Base-by-base conservation (phyloP, 306 rosid species). In the Rosa lucieae region DNA sequence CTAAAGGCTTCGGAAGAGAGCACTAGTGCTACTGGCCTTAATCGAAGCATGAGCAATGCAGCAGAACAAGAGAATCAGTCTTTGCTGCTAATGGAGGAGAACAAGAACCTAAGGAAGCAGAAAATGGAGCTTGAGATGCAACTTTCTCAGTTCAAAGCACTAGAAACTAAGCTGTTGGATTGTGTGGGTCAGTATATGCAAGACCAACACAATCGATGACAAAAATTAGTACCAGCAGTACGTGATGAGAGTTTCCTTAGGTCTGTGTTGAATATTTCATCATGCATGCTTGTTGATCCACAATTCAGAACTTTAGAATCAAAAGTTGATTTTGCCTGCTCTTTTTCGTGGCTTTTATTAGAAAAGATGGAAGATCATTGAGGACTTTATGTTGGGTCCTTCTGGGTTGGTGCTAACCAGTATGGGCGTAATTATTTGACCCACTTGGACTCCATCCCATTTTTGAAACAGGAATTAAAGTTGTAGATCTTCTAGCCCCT, bases 101-200 rank as follows among this genome's bases (percentile, higher is more conserved):
- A 93, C 80, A 82, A 81, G 85, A 88, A 77, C 73, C 84, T 93
- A 10, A 89, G 91, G 82, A 85, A 85, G 72, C 92, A 92, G 89
- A 89, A 75, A 73, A 18, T 76, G 79, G 90, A 93, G 58, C 82
- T 93, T 21, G 84, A 92, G 82, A 81, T 82, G 80, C 91, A 92
- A 84, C 80, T 93, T 58, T 88, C 90, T 0, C 92, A 92, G 55
- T 92, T 90, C 85, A 92, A 90, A 78, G 76, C 83, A 75, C 81
- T 93, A 14, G 93, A 92, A 79, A 69, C 71, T 51, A 91, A 87
- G 84, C 76, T 93, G 77, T 79, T 88, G 72, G 91, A 88, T 29
- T 92, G 83, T 73, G 81, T 89, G 20, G 79, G 90, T 75, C 89
- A 83, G 8, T 84, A 47, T 78, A 81, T 82, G 87, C 87, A 83